phyloP scores from a whole-genome alignment of 768 basidiomycete species.

The Trametes coccinea region DNA sequence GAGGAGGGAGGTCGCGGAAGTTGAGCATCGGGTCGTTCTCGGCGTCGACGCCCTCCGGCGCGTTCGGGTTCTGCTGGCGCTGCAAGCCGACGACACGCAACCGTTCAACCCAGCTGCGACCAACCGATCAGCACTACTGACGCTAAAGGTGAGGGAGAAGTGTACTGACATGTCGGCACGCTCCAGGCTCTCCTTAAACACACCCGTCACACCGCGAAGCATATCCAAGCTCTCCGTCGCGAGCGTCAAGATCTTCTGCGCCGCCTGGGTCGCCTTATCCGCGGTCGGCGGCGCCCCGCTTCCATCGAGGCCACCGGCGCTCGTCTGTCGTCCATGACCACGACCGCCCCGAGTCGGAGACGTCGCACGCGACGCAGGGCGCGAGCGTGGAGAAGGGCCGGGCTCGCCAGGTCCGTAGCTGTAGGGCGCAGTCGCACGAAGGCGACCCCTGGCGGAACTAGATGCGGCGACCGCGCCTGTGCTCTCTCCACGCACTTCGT shows the following conservation, averaged over 20 bases:
- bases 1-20: constrained; percentile 19
- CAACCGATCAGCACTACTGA: constrained; percentile 10
- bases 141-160: constrained; percentile 1
- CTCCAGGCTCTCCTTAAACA: constrained; percentile 86
- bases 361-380: constrained; percentile 31
- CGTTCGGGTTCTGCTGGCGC: constrained; percentile 39
- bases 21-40: constrained; percentile 20
- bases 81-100: constrained; percentile 77
- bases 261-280: constrained; percentile 67
- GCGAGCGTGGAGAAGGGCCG: constrained; percentile 29
- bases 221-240: constrained; percentile 93
- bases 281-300: constrained; percentile 38
- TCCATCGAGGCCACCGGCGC: constrained; percentile 17
- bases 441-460: constrained; percentile 4
- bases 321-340: constrained; percentile 30
- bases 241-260: constrained; percentile 78
- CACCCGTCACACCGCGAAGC: constrained; percentile 85
- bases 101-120: constrained; percentile 76
- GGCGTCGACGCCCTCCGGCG: constrained; percentile 6
- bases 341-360: constrained; percentile 27
- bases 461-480: constrained; percentile 19
- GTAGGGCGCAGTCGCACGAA: constrained; percentile 27
- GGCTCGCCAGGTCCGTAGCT: constrained; percentile 33
- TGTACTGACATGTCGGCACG: constrained; percentile 75
- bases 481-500: constrained; percentile 32